A percentile compares a stretch with the other conserved stretches of the same genome.
Conservation (phyloP, 495 filamentous ascomycete species). For the Penicillium bovifimosum region DNA sequence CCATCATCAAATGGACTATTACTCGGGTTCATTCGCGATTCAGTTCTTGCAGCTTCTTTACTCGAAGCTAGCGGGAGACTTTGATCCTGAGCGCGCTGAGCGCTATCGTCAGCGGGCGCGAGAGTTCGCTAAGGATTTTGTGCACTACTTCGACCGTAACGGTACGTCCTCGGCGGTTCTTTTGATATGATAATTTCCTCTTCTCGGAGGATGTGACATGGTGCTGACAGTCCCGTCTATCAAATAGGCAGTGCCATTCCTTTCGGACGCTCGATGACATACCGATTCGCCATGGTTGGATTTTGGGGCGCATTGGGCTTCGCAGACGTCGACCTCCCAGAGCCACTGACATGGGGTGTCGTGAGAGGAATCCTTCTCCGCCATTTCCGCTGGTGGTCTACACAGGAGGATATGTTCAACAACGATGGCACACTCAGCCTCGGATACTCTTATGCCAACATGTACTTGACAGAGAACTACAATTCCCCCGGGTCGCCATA, state of each 20-base stretch:
- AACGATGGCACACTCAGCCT: slow-evolving; percentile 67
- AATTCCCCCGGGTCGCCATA: slow-evolving; percentile 65
- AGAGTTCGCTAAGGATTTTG: slow-evolving; percentile 61
- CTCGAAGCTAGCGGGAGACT: slow-evolving; percentile 62
- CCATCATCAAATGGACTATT: slow-evolving; percentile 78
- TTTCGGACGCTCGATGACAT: slow-evolving; percentile 71
- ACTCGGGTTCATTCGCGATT: slow-evolving; percentile 75
- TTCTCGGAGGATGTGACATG: neutral
- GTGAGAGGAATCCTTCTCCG: slow-evolving; percentile 70
- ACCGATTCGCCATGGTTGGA: slow-evolving; percentile 74
- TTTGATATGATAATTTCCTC: neutral
- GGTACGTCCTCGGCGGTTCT: slow-evolving; percentile 27
- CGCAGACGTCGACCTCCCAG: slow-evolving; percentile 65
- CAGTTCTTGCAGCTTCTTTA: slow-evolving; percentile 74
- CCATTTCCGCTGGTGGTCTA: slow-evolving; percentile 74
- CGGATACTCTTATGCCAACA: slow-evolving; percentile 73
- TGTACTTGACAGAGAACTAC: slow-evolving; percentile 76
- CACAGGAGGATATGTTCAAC: slow-evolving; percentile 65
- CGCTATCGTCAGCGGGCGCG: slow-evolving; percentile 64
- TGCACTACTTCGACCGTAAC: slow-evolving; percentile 67
- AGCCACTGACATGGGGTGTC: slow-evolving; percentile 67
- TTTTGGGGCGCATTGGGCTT: slow-evolving; percentile 78
- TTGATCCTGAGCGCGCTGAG: slow-evolving; percentile 60
- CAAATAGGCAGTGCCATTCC: slow-evolving; percentile 51
- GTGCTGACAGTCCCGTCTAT: slow-evolving; percentile 1